These are phyloP conservation scores for Pseudonitzschia delicatissima DNA, from an alignment of 108 stramenopile genomes.

Conservation along the genomic window DNA sequence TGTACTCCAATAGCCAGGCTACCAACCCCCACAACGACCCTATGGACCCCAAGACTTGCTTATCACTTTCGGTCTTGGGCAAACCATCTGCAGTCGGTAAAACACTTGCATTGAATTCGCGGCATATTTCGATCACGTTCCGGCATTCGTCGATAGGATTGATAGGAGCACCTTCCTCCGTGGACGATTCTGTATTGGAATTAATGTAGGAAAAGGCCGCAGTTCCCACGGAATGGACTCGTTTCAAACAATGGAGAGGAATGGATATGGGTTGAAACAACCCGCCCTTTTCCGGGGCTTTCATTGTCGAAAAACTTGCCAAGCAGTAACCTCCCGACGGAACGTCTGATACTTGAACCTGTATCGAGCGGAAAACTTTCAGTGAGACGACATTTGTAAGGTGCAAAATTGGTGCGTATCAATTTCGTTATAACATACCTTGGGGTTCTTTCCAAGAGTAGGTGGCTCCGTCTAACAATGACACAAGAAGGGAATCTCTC, in stretches of 20 bases:
- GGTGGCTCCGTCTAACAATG: slow-evolving; percentile 48
- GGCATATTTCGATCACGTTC: slow-evolving; percentile 45
- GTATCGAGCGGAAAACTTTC: too few relatives aligned
- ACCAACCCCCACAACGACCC: slow-evolving; percentile 52
- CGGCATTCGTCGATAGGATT: slow-evolving; percentile 46
- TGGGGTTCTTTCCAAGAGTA: slow-evolving; percentile 36
- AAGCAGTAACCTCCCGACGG: slow-evolving; percentile 39
- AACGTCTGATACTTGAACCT: slow-evolving; percentile 45
- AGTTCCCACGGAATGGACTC: slow-evolving; percentile 47
- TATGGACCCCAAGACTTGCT: slow-evolving; percentile 45
- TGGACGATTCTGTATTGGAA: slow-evolving; percentile 24
- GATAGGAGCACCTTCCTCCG: slow-evolving; percentile 24
- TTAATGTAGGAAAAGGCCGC: slow-evolving; percentile 51
- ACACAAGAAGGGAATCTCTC: slow-evolving; percentile 54
- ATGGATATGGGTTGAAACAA: slow-evolving; percentile 53
- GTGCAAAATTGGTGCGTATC: too few relatives aligned
- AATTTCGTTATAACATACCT: slow-evolving; percentile 1
- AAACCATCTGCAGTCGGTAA: slow-evolving; percentile 44
- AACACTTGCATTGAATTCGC: slow-evolving; percentile 71
- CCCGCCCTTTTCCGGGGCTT: slow-evolving; percentile 29
- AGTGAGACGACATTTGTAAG: too few relatives aligned
- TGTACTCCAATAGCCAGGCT: slow-evolving; percentile 30
- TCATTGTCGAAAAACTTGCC: slow-evolving; percentile 24
- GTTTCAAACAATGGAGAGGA: slow-evolving; percentile 52
- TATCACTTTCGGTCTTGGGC: slow-evolving; percentile 40